phyloP scores from a whole-genome alignment of 108 stramenopile genomes.

The Schizochytrium sp. region DNA sequence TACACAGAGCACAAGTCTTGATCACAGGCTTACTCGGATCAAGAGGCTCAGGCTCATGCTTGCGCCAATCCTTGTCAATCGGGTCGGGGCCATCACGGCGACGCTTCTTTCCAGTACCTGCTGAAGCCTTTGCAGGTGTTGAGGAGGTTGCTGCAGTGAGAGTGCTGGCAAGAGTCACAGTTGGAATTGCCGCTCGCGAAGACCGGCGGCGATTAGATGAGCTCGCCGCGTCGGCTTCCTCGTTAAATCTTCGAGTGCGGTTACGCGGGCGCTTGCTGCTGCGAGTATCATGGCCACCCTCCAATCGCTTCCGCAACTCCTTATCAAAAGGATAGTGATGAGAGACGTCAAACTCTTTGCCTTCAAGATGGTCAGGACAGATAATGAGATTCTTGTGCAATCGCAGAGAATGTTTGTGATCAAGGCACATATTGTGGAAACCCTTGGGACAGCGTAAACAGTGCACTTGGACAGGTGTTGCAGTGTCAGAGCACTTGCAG shows the following conservation, averaged over 20 bases:
- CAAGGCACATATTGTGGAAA: conserved; percentile 10
- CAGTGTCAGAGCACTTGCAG: conserved; percentile 30
- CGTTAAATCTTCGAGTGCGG: not conserved
- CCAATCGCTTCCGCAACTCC: not conserved
- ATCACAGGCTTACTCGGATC: not conserved
- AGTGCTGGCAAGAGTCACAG: not conserved
- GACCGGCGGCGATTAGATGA: not conserved
- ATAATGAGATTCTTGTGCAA: conserved; percentile 35
- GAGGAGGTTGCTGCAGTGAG: no score
- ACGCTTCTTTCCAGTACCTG: not conserved
- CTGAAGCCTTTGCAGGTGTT: no score
- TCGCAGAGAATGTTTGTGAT: conserved; percentile 26
- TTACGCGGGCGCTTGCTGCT: not conserved
- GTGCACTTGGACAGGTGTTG: not conserved
- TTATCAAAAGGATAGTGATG: conserved; percentile 15
- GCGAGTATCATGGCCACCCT: no score
- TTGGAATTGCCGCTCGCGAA: not conserved
- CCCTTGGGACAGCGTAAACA: conserved; percentile 48
- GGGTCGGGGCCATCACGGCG: conserved; percentile 14
- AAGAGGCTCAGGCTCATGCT: not conserved
- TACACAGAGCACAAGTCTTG: conserved; percentile 57
- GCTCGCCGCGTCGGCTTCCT: not conserved
- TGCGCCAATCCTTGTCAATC: conserved; percentile 41
- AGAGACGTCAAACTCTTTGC: conserved; percentile 53
- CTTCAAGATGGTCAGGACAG: conserved; percentile 11